Conservation (phyloP, 164 flowering plant genomes). For the Cinnamomum chago region DNA sequence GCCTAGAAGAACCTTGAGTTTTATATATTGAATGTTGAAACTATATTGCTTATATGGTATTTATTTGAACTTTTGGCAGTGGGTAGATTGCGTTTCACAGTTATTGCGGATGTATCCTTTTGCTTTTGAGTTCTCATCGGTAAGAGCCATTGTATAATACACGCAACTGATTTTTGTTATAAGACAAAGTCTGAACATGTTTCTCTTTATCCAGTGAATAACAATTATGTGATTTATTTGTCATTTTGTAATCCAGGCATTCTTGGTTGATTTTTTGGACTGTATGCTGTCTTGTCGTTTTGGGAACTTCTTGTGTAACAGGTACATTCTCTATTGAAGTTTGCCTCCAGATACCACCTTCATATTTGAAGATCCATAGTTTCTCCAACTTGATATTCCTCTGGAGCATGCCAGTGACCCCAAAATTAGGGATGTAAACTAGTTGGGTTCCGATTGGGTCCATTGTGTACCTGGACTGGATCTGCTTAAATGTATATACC, state of each 20-base stretch:
- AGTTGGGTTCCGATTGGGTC: too few species aligned
- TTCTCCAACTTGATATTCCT: too few species aligned
- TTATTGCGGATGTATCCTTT: slow-evolving; percentile 91
- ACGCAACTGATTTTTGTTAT: slow-evolving; percentile 2
- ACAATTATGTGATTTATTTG: slow-evolving; percentile 6
- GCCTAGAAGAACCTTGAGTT: neutral
- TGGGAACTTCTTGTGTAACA: slow-evolving; percentile 95
- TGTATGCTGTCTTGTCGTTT: slow-evolving; percentile 88
- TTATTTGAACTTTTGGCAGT: slow-evolving; percentile 44
- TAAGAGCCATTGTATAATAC: slow-evolving; percentile 28
- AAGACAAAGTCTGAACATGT: neutral
- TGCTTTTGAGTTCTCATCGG: slow-evolving; percentile 95
- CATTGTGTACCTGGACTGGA: too few species aligned
- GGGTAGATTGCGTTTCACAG: slow-evolving; percentile 98
- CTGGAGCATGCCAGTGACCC: too few species aligned
- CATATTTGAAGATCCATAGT: too few species aligned
- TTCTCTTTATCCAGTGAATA: neutral
- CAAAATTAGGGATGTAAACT: too few species aligned
- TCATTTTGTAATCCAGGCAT: slow-evolving; percentile 46
- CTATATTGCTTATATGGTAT: slow-evolving; percentile 7
- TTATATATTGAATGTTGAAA: neutral
- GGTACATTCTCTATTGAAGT: slow-evolving; percentile 37
- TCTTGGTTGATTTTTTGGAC: slow-evolving; percentile 88
- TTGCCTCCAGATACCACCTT: neutral
- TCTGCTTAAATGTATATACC: too few species aligned